A percentile compares a stretch with the other conserved stretches of the same genome.
Conservation (phyloP, 352 stramenopile species). For the Globisporangium yorkense region DNA sequence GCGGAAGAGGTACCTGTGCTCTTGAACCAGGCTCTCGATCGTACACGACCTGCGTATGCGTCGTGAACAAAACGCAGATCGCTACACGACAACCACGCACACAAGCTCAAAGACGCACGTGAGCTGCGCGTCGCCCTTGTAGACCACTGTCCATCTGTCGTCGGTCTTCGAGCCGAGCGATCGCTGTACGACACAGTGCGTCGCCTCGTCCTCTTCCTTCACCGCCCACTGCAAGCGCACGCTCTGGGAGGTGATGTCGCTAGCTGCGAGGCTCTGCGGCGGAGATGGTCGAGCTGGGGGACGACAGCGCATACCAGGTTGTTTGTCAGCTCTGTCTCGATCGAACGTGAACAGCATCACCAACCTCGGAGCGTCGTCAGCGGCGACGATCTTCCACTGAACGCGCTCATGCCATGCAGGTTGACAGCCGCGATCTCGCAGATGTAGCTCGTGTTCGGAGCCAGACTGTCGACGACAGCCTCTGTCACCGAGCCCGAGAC, state of each 20-base stretch:
- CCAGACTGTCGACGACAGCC: conserved; percentile 21
- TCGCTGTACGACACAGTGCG: conserved; percentile 20
- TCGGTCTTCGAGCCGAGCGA: conserved; percentile 11
- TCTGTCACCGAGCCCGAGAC: conserved; percentile 24
- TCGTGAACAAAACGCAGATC: background rate
- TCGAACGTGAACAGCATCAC: too few relatives aligned
- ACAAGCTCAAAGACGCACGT: conserved; percentile 5
- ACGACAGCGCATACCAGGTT: background rate
- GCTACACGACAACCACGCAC: background rate
- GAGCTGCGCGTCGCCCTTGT: conserved; percentile 12
- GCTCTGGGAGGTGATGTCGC: conserved; percentile 1
- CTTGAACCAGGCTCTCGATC: conserved; percentile 13
- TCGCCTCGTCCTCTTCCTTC: background rate
- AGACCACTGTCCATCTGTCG: conserved; percentile 20
- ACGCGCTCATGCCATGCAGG: conserved; percentile 50
- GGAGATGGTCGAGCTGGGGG: conserved; percentile 13
- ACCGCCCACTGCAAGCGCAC: conserved; percentile 6
- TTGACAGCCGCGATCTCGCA: conserved; percentile 46
- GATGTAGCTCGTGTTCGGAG: conserved; percentile 34
- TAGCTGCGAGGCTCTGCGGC: conserved; percentile 1
- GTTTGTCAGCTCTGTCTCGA: too few relatives aligned
- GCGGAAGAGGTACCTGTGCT: conserved; percentile 24
- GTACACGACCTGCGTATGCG: conserved; percentile 5
- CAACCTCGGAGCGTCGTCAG: conserved; percentile 27
- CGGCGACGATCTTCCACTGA: conserved; percentile 26